A percentile compares a stretch with the other conserved stretches of the same genome.
These are phyloP conservation scores for Trichosporon faecale DNA, from an alignment of 1,284 basidiomycete genomes.

Conservation along the genomic window DNA sequence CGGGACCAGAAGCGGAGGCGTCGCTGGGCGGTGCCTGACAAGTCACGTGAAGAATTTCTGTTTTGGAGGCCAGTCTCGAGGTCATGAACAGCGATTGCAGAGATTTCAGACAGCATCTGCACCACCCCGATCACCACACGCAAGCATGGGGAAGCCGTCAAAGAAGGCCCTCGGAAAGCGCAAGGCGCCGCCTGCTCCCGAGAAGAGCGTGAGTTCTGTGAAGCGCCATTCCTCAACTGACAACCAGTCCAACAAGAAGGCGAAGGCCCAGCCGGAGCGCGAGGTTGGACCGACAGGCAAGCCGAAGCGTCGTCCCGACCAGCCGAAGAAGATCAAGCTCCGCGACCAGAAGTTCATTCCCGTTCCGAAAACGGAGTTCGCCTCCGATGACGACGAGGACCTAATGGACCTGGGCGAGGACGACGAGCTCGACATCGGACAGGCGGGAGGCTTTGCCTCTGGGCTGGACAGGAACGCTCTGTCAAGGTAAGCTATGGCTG, in stretches of 20 bases:
- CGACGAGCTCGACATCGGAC: conserved; percentile 26
- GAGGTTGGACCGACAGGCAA: conserved; percentile 41
- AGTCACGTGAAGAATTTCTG: conserved; percentile 26
- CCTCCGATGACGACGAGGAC: conserved; percentile 19
- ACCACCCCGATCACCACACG: background rate
- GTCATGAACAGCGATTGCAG: background rate
- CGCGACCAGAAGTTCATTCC: conserved; percentile 50
- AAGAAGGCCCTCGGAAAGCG: conserved; percentile 43
- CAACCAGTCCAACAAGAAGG: conserved; percentile 19
- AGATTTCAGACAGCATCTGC: background rate
- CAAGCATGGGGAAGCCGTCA: conserved; percentile 38
- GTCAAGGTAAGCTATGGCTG: conserved; percentile 36
- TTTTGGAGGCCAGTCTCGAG: background rate
- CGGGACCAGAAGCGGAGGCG: background rate
- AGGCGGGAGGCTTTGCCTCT: conserved; percentile 38
- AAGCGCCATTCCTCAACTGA: background rate
- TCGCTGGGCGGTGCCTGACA: background rate
- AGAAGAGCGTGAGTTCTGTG: conserved; percentile 16
- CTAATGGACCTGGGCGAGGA: conserved; percentile 31
- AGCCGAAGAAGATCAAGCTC: conserved; percentile 51
- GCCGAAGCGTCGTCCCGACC: conserved; percentile 45
- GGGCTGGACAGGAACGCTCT: conserved; percentile 42
- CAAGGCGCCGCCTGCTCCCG: conserved; percentile 24
- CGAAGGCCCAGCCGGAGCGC: conserved; percentile 12
- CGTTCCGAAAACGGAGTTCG: conserved; percentile 44